Evolutionary conservation across 768 basidiomycete species (phyloP), one percentile per base, ranked within the genome.

Genomic region (Tephrocybe sp.): DNA sequence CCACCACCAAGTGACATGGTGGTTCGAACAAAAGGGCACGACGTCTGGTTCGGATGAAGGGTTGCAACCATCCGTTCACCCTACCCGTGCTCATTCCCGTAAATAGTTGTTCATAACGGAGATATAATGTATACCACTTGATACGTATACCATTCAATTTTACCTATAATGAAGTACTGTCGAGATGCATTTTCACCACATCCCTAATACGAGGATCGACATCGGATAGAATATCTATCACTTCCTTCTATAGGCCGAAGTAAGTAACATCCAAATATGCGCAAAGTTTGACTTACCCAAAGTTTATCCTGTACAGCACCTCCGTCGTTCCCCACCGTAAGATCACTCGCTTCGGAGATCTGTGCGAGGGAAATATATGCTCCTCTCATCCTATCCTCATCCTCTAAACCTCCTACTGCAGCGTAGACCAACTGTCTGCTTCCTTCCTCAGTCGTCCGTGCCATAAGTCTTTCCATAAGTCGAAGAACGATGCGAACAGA

Each of bases 401-500:
- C 35, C 16, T 44, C 55, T 17, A 23, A 23, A 10, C 43, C 51
- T 42, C 50, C 58, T 11, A 57, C 48, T 8, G 58, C 52, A 14
- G 50, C 55, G 35, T 49, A 59, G n/a, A 57, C 52, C 14, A 59
- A 43, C 23, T 56, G 55, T 14, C 58, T 40, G 5, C 52, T 51
- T 16, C 58, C 58, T 48, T 59, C 46, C 39, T 59, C 58, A 1
- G 48, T 36, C 14, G 58, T 54, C 12, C 48, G 65, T 1, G 68
- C 74, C 0, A 79, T 36, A 0, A 64, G 2, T 4, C 45, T 58
- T 34, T 71, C 65, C 55, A 70, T 60, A 2, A 72, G 17, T 31
- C 49, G 46, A 14, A 49, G 33, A 4, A 70, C 5, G 10, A 57
- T 12, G 7, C 52, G 45, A 23, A 48, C 22, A 19, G 65, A 6